A percentile compares a stretch with the other conserved stretches of the same genome.
These are phyloP conservation scores for Rasamsonia emersonii DNA, from an alignment of 2,329 filamentous ascomycete species.

Conservation along the genomic window DNA sequence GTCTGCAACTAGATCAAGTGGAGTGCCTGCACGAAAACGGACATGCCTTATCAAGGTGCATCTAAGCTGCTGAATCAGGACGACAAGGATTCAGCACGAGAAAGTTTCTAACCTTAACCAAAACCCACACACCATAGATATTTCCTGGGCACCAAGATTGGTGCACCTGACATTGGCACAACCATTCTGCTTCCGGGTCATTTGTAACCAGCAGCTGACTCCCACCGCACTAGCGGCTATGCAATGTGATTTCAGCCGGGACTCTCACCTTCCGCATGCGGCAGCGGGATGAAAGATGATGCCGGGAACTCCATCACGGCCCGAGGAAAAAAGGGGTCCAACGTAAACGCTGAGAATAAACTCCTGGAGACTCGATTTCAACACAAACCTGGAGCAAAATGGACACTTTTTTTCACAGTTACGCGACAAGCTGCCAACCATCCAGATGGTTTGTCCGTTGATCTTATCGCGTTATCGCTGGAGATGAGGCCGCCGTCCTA, in stretches of 20 bases:
- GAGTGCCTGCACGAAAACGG: conserved; percentile 20
- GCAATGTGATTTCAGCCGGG: conserved; percentile 2
- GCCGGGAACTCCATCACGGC: neutral
- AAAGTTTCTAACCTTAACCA: conserved; percentile 1
- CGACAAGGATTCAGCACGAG: conserved; percentile 5
- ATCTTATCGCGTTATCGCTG: too few relatives aligned
- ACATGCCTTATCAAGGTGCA: conserved; percentile 10
- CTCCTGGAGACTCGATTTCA: too few relatives aligned
- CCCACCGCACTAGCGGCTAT: neutral
- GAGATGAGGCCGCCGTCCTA: too few relatives aligned
- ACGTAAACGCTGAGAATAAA: too few relatives aligned
- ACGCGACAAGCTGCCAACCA: too few relatives aligned
- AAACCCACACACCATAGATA: neutral
- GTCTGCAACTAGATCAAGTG: too few relatives aligned
- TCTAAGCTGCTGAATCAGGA: conserved; percentile 7
- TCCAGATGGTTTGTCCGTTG: too few relatives aligned
- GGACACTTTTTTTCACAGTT: too few relatives aligned
- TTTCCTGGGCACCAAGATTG: neutral
- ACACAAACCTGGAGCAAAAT: too few relatives aligned
- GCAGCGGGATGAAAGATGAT: conserved; percentile 1
- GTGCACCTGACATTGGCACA: neutral
- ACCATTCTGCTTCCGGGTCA: conserved; percentile 5
- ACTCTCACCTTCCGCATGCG: conserved; percentile 8
- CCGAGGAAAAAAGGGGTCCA: too few relatives aligned
- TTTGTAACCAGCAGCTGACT: conserved; percentile 7